These are phyloP conservation scores for Chlorella sp. DNA, from an alignment of 139 green algal species.

Conservation along the genomic window DNA sequence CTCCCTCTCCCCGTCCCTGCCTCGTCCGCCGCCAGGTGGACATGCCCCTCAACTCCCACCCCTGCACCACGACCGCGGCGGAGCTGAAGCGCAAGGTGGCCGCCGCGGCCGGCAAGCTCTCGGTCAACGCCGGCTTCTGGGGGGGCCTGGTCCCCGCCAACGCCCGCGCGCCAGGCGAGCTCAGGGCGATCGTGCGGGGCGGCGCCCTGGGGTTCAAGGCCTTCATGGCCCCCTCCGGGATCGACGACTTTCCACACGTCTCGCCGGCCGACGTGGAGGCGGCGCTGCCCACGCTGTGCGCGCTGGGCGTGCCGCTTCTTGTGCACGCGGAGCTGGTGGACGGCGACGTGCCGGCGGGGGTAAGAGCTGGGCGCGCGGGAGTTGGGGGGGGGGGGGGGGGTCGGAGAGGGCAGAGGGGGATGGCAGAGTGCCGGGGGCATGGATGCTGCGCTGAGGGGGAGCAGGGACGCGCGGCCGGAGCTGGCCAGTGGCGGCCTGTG, in stretches of 20 bases:
- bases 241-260: constrained; percentile 89
- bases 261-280: constrained; percentile 54
- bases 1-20: no score
- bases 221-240: constrained; percentile 91
- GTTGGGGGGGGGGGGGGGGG: not conserved
- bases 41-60: constrained; percentile 94
- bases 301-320: constrained; percentile 65
- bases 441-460: no score
- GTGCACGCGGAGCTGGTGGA: constrained; percentile 81
- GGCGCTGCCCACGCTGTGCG: constrained; percentile 72
- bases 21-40: no score
- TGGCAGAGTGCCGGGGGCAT: no score
- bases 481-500: no score
- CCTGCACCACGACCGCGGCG: constrained; percentile 55
- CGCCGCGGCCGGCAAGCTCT: constrained; percentile 47
- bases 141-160: constrained; percentile 91
- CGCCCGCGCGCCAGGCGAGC: constrained; percentile 52
- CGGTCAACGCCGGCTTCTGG: constrained; percentile 88
- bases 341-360: constrained; percentile 25
- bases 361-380: not conserved
- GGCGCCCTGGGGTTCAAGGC: constrained; percentile 92
- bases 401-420: no score
- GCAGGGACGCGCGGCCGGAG: no score
- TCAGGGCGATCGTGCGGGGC: constrained; percentile 65
- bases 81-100: constrained; percentile 64